Percentiles rank a stretch among this genome's conserved stretches.
Conservation (phyloP, 805 yeast species). For the Kockiozyma suomiensis region DNA sequence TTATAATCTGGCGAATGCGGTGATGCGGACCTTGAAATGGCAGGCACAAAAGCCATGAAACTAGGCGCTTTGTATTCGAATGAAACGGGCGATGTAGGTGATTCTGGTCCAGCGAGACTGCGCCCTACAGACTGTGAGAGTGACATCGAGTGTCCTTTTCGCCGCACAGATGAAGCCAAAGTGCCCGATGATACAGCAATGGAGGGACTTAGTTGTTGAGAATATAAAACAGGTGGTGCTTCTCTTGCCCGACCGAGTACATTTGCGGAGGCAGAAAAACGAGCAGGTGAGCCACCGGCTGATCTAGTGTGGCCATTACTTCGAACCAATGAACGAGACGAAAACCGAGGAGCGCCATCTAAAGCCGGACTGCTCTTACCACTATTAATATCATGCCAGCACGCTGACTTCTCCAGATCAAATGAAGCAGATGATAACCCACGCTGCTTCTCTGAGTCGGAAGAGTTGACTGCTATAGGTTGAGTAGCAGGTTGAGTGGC, state of each 20-base stretch:
- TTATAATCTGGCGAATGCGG: neutral
- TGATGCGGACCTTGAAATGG: conserved; percentile 1
- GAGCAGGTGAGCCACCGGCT: conserved; percentile 8
- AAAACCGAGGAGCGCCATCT: neutral
- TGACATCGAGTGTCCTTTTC: conserved; percentile 9
- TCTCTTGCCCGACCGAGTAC: neutral
- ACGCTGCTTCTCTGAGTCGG: neutral
- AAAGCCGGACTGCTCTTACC: conserved; percentile 2
- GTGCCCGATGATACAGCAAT: neutral
- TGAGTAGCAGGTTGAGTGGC: neutral
- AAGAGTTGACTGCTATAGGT: no score
- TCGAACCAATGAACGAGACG: neutral
- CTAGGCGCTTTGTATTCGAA: neutral
- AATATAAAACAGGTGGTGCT: conserved; percentile 1
- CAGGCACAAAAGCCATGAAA: neutral
- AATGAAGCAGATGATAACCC: neutral
- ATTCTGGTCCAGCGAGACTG: neutral
- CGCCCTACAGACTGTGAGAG: conserved; percentile 6
- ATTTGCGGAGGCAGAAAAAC: neutral
- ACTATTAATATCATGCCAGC: neutral
- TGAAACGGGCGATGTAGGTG: neutral
- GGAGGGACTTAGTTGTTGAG: neutral
- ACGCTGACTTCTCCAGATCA: neutral
- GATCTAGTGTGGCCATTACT: neutral
- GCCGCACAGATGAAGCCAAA: conserved; percentile 9